Base-by-base conservation (phyloP, 176 grass and related monocot genomes). In the Guadua angustifolia region DNA sequence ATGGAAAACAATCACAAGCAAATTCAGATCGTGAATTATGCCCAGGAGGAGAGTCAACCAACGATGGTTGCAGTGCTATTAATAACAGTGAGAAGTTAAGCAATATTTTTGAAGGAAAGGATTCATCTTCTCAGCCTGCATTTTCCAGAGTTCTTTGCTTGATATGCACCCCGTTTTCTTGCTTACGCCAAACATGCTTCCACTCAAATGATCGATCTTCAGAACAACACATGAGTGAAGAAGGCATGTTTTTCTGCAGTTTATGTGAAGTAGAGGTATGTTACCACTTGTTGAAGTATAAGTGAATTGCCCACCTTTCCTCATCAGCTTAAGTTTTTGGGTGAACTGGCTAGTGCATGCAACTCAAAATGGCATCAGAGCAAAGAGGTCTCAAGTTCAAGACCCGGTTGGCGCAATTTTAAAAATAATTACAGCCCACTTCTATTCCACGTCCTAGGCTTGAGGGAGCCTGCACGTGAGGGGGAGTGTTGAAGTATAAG, bases 221-320 rank as follows among this genome's bases (percentile, higher is more conserved):
- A 52, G 82, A 92, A 56, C 82, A 94, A 16, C 77, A 85, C 16
- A 46, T 45, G 75, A 95, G 93, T 33, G 90, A 92, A 83, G 85
- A 90, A 53, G 93, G 93, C 75, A 92, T 91, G 87, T 92, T 95
- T 75, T 95, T 90, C 50, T 95, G 93, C 73, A 95, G 88, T 75
- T 53, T 95, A 65, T 95, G 93, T 86, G 88, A 95, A 82, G 90
- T 90, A 55, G 93, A 95, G 88, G 93, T 95, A 75, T 84, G 17
- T 18, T 4, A 69, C 58, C 9, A 26, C 22, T 61, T 61, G n/a
- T n/a, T n/a, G n/a, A n/a, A n/a, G n/a, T n/a, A n/a, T n/a, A n/a
- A n/a, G n/a, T n/a, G n/a, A n/a, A n/a, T n/a, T n/a, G n/a, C n/a
- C n/a, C n/a, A n/a, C n/a, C n/a, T n/a, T n/a, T n/a, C n/a, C n/a